Conservation (phyloP, 305 asterid species). For the Striga hermonthica region DNA sequence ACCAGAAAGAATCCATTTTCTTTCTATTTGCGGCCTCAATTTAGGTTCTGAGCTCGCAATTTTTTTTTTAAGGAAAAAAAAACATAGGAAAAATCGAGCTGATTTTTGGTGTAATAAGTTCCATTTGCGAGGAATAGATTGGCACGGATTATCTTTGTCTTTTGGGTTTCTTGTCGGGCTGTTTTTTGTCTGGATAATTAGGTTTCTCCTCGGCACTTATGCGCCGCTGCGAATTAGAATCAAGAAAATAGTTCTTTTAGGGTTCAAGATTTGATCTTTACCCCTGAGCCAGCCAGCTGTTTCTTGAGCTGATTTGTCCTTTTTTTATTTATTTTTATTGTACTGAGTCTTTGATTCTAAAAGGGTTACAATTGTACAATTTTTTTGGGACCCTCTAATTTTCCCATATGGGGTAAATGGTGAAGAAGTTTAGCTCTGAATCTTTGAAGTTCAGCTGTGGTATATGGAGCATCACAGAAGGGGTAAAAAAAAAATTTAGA, state of each 20-base stretch:
- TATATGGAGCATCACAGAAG: constrained; percentile 51
- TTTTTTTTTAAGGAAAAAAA: background rate
- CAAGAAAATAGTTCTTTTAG: constrained; percentile 29
- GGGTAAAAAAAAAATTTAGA: constrained; percentile 29
- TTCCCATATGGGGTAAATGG: constrained; percentile 44
- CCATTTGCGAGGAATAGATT: constrained; percentile 25
- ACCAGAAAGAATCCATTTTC: constrained; percentile 8
- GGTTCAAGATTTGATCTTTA: constrained; percentile 34
- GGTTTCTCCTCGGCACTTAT: background rate
- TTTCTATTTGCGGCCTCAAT: constrained; percentile 30
- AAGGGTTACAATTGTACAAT: constrained; percentile 27
- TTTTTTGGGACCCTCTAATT: constrained; percentile 20
- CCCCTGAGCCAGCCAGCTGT: constrained; percentile 33
- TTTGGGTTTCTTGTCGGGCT: background rate
- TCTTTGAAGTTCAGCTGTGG: constrained; percentile 30
- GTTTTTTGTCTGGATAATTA: background rate
- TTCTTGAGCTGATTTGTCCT: constrained; percentile 21
- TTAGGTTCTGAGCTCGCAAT: constrained; percentile 31
- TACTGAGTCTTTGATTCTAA: constrained; percentile 27
- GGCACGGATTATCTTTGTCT: constrained; percentile 23
- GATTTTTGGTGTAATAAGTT: constrained; percentile 1
- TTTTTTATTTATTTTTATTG: constrained; percentile 12
- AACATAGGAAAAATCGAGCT: background rate
- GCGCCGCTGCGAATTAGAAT: constrained; percentile 35
- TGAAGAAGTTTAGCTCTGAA: constrained; percentile 30